Percentiles rank a stretch among this genome's conserved stretches.
These are phyloP conservation scores for Coccomyxa sp. DNA, from an alignment of 139 green algal genomes.

Conservation along the genomic window DNA sequence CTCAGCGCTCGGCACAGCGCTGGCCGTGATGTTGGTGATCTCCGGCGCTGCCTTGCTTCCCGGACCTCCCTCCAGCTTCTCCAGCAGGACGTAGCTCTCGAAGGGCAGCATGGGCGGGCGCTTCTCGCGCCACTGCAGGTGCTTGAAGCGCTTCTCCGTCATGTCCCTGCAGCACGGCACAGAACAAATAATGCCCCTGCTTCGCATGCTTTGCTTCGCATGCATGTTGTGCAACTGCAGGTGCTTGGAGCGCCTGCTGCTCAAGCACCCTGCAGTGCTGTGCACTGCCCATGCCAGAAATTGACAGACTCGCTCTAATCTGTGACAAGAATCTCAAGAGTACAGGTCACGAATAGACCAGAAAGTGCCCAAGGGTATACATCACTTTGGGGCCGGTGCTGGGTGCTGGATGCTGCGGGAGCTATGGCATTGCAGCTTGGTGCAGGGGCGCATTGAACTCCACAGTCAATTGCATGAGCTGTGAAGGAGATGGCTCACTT, in stretches of 20 bases:
- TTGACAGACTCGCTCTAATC: neutral
- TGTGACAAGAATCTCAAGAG: neutral
- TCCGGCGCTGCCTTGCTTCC: neutral
- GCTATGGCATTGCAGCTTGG: no score
- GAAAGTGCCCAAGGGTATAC: neutral
- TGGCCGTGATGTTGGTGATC: neutral
- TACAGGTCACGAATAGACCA: neutral
- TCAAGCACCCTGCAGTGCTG: neutral
- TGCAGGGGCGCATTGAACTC: no score
- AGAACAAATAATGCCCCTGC: neutral
- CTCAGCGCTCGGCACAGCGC: neutral
- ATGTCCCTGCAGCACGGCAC: neutral
- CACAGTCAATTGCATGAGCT: neutral
- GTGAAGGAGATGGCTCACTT: neutral
- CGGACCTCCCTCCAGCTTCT: constrained; percentile 10
- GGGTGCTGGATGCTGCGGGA: no score
- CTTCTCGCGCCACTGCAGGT: constrained; percentile 15
- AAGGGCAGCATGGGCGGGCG: constrained; percentile 25
- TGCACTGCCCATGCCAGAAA: neutral
- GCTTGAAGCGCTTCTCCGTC: constrained; percentile 20
- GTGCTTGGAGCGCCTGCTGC: neutral
- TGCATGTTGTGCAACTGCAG: neutral
- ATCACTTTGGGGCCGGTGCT: neutral
- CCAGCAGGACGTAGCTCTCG: constrained; percentile 22
- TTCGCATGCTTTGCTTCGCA: neutral